Evolutionary conservation across 2,329 filamentous ascomycete genomes (phyloP).

Genomic region (Alternaria incomplexa): DNA sequence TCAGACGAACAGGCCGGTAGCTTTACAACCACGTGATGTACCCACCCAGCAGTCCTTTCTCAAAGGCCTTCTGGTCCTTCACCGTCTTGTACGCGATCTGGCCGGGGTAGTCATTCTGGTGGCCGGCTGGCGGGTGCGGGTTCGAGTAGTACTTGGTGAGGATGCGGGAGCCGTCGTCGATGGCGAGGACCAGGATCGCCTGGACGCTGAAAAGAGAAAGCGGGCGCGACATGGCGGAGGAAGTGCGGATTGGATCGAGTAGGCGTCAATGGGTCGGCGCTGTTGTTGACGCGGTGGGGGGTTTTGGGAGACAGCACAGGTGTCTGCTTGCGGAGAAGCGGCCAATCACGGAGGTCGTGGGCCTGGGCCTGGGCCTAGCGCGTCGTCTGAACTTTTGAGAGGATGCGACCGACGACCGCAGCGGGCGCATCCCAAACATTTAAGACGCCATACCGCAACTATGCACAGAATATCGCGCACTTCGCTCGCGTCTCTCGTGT

Average conservation of each 20-base stretch:
- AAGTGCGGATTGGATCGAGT: background rate
- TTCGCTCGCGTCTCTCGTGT: constrained; percentile 39
- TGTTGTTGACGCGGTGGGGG: constrained; percentile 18
- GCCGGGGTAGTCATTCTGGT: constrained; percentile 65
- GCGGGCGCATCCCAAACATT: background rate
- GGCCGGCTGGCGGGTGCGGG: constrained; percentile 69
- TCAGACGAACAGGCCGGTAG: constrained; percentile 18
- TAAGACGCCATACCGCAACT: background rate
- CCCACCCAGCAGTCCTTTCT: constrained; percentile 79
- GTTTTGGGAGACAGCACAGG: constrained; percentile 34
- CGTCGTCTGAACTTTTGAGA: constrained; percentile 15
- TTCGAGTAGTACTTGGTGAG: constrained; percentile 91
- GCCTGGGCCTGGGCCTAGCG: constrained; percentile 11
- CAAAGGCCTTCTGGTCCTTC: constrained; percentile 94
- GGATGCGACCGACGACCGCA: background rate
- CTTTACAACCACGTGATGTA: constrained; percentile 78
- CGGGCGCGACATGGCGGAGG: constrained; percentile 55
- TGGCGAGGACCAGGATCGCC: constrained; percentile 61
- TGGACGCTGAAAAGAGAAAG: constrained; percentile 62
- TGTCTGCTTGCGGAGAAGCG: constrained; percentile 38
- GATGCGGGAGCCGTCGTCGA: constrained; percentile 88
- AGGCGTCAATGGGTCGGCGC: constrained; percentile 11
- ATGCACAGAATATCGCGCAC: constrained; percentile 33
- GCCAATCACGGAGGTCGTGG: constrained; percentile 33
- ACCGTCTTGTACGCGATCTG: constrained; percentile 83